These are phyloP conservation scores for Populus euphratica DNA, from an alignment of 345 rosid genomes.

Conservation along the genomic window DNA sequence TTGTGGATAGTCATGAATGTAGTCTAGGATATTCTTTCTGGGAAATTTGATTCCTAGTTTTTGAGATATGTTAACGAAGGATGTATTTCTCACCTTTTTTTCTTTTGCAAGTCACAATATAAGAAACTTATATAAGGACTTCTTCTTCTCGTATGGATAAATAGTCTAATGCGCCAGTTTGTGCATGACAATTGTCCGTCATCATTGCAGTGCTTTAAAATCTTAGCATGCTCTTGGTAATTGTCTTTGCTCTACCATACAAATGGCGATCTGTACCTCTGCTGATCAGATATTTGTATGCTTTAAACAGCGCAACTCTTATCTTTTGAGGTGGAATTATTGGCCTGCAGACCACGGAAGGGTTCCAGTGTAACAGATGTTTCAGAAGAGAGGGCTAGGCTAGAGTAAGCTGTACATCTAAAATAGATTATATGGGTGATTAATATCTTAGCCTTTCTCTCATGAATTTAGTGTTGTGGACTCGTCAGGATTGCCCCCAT, in stretches of 20 bases:
- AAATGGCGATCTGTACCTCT: background rate
- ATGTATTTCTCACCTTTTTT: background rate
- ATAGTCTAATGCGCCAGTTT: background rate
- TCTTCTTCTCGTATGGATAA: background rate
- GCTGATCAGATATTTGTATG: background rate
- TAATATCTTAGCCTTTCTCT: background rate
- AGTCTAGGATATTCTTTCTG: background rate
- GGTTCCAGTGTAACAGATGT: constrained; percentile 68
- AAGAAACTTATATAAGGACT: too few relatives aligned
- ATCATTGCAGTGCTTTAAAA: background rate
- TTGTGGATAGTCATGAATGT: background rate
- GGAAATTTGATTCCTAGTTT: background rate
- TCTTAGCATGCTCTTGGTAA: background rate
- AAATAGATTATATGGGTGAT: background rate
- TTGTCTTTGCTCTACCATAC: background rate
- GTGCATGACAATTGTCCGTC: background rate
- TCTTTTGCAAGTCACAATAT: too few relatives aligned
- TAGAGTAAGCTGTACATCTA: constrained; percentile 64
- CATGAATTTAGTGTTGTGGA: background rate
- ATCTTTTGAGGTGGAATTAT: constrained; percentile 80
- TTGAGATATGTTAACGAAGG: background rate
- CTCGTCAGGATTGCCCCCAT: background rate
- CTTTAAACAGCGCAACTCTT: constrained; percentile 70
- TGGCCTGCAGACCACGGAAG: constrained; percentile 71
- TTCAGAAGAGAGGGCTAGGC: constrained; percentile 83